These are phyloP conservation scores for Phytophthora palmivora DNA, from an alignment of 352 stramenopile genomes.

Conservation along the genomic window DNA sequence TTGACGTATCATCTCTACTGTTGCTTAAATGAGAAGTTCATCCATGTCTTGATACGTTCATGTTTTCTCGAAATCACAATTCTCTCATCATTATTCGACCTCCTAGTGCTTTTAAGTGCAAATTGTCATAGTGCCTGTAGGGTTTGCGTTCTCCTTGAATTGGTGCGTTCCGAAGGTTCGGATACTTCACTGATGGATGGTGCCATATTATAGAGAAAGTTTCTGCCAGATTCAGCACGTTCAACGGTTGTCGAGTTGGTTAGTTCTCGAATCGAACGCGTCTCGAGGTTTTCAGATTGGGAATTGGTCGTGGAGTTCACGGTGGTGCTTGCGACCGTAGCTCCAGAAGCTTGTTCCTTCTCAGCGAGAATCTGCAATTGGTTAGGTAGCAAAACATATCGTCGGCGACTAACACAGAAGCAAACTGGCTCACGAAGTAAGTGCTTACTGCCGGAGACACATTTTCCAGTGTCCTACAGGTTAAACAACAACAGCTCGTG, in stretches of 20 bases:
- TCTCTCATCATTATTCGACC: too few species aligned
- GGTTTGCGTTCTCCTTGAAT: constrained; percentile 9
- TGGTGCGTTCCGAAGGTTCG: constrained; percentile 20
- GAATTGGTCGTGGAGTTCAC: constrained; percentile 33
- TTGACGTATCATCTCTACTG: too few species aligned
- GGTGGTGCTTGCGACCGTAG: constrained; percentile 10
- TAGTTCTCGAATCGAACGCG: not conserved
- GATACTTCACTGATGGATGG: constrained; percentile 13
- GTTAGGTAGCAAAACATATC: constrained; percentile 71
- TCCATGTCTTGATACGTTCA: too few species aligned
- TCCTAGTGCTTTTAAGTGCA: too few species aligned
- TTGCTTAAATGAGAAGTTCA: too few species aligned
- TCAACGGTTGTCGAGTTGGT: constrained; percentile 7
- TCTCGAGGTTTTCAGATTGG: constrained; percentile 7
- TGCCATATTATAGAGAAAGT: constrained; percentile 14
- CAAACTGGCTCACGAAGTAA: constrained; percentile 83
- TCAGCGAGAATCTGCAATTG: constrained; percentile 68
- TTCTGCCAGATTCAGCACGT: not conserved
- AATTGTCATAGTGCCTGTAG: constrained; percentile 9
- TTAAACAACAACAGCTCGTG: not conserved
- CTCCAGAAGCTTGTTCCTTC: constrained; percentile 22
- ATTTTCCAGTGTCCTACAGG: constrained; percentile 57
- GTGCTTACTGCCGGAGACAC: constrained; percentile 80
- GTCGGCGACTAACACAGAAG: constrained; percentile 77
- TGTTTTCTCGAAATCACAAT: too few species aligned